Base-by-base conservation (phyloP, 2,329 filamentous ascomycete species). In the Trichoderma atroviride region DNA sequence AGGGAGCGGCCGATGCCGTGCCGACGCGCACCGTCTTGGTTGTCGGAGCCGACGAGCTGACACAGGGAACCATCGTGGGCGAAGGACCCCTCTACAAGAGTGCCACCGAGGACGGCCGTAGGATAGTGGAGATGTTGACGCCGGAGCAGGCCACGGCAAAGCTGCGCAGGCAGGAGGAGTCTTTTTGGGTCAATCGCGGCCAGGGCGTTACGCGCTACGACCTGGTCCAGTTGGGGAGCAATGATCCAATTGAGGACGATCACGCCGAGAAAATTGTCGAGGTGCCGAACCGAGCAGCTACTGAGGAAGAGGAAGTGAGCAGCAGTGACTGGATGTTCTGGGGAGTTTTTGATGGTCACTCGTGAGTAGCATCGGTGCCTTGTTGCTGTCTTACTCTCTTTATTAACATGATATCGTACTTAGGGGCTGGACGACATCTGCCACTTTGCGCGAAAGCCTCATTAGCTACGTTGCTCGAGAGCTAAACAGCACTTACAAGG, bases 291-390 rank as follows among this genome's bases (percentile, higher is more conserved):
- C 86, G 75, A 81, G 86, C 77, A 81, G 75, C 72, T 40, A 43
- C 16, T 9, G 40, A 43, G 40, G 76, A 75, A 29, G 79, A 85
- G 14, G 50, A 71, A 55, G 60, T 29, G 47, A 84, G 86, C 22
- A 89, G 85, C 70, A 92, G 88, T 71, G 96, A 99, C 80, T 99
- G 96, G 96, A 98, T 98, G 94, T 99, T 99, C 80, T 99, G 96
- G 96, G 96, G 94, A 69, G 94, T 99, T 22, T 99, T 98, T 80
- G 96, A 99, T 78, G 96, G 96, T 0, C 96, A 99, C 81, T 93
- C 92, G 93, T 95, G 83, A 80, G 87, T 55, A 33, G 19, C 22
- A 58, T 47, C 16, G 31, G 47, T 50, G 6, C 7, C 40, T 59
- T 27, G 19, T 22, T 6, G 13, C 24, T 35, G 1, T 61, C 5